Base-by-base conservation (phyloP, 2,329 filamentous ascomycete genomes). In the Escovopsis sp. region DNA sequence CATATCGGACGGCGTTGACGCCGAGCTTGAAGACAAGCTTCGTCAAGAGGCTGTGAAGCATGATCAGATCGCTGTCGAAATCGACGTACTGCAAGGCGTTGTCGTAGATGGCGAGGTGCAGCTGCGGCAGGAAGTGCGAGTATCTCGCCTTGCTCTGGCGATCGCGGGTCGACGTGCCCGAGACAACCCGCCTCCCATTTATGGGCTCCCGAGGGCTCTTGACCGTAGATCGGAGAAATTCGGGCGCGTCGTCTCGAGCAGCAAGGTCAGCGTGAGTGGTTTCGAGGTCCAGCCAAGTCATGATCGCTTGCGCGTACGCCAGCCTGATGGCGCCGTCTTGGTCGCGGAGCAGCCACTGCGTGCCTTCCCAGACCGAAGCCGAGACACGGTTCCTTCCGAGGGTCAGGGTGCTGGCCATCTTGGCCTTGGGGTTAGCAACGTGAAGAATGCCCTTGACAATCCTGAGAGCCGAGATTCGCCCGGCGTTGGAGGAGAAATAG, bases 331-430 rank as follows among this genome's bases (percentile, higher is more conserved):
- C 68, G 23, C 74, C 74, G 47, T 87, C 79, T 1, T 74, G 68
- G 48, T 94, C 88, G 27, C 81, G 76, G 15, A 96, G 62, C 31
- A 96, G 71, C 83, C 85, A 94, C 41, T 94, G 85, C 0, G 87
- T 94, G n/a, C 84, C 85, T 55, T 96, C 87, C 90, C 90, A 98
- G 1, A 87, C 80, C 36, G 81, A 72, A 8, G 93, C 67, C 0
- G 82, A 77, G 1, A 92, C 82, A 28, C 68, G 73, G 52, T 79
- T 83, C 42, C 86, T 72, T 5, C 76, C 73, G 35, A 90, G 70
- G 21, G 72, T 72, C 35, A 65, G 68, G 51, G 67, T 75, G 44
- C 68, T 70, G 44, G 62, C 66, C 40, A 68, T 61, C 44, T 68
- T 73, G 16, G 66, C 69, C 44, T 68, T 70, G 29, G 70, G 69